Evolutionary conservation across 345 rosid genomes (phyloP), one percentile per base, ranked within the genome.

Genomic region (Punica granatum): DNA sequence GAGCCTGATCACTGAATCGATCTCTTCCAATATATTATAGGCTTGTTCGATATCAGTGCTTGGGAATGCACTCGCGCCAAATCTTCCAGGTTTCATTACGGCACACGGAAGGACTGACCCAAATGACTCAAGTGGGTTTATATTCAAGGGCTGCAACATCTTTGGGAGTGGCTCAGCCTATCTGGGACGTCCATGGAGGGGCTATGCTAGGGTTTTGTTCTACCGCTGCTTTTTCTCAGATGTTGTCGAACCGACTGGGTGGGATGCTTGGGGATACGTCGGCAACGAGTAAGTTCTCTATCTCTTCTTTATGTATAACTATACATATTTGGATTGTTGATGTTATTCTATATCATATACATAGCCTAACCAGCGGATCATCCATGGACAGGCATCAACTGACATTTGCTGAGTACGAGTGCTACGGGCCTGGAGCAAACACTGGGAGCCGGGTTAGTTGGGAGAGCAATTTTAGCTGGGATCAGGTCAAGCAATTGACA

Each of bases 151-250:
- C 31, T 84, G 89, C 72, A 46, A 32, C 3, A 80, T 88, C 1
- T 39, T 34, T 41, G 93, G 90, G 1, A 51, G 0, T 18, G 87
- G 87, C 5, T 25, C 68, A 11, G n/a, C 83, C 11, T 71, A 28
- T 9, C 25, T 88, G 25, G 90, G 89, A 1, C 82, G 93, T 69
- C 85, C 90, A 2, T 85, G 90, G 90, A 74, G 93, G 72, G 60
- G 30, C 0, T 75, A 60, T n/a, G 64, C 89, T 0, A 84, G 89
- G 64, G 90, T 86, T 9, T 3, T 88, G 1, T 86, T 86, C 77
- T 81, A 76, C 71, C 28, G 64, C 12, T 75, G 80, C 10, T 60
- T 67, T 4, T 73, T 88, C 9, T 46, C 83, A 1, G 1, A 42
- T 3, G 68, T 82, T 0, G 59, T 88, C 1, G 33, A 67, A 0